These are phyloP conservation scores for Candida tetrigidarum DNA, from an alignment of 1,139 yeast species.

Conservation along the genomic window DNA sequence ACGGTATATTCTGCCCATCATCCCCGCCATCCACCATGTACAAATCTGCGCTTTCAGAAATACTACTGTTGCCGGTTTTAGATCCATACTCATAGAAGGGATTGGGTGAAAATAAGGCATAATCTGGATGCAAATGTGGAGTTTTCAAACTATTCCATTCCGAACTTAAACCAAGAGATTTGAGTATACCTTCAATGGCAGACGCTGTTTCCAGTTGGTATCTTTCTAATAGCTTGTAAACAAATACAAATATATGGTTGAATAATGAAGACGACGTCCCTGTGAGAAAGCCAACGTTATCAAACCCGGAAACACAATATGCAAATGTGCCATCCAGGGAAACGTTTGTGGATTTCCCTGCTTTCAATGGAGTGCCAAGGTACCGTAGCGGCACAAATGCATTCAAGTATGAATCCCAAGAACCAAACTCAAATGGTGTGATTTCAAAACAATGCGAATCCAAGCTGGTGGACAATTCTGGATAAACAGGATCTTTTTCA, in stretches of 20 bases:
- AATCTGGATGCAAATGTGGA: constrained; percentile 57
- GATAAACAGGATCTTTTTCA: constrained; percentile 30
- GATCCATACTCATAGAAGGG: constrained; percentile 56
- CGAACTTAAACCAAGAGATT: constrained; percentile 50
- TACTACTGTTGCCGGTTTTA: constrained; percentile 4
- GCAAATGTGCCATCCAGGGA: constrained; percentile 16
- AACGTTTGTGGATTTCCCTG: constrained; percentile 32
- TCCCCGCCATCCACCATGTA: constrained; percentile 50
- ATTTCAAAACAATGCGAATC: constrained; percentile 52
- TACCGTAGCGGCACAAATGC: constrained; percentile 57
- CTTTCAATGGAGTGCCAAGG: constrained; percentile 54
- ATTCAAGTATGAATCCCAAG: constrained; percentile 58
- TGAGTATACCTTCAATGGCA: constrained; percentile 49
- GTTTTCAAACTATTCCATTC: constrained; percentile 21
- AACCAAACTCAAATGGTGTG: constrained; percentile 72
- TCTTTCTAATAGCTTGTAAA: constrained; percentile 47
- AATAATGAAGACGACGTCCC: constrained; percentile 78
- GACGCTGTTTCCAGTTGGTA: constrained; percentile 40
- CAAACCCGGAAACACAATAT: constrained; percentile 60
- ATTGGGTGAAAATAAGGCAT: constrained; percentile 74
- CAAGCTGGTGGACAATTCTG: constrained; percentile 22
- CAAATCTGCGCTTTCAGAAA: constrained; percentile 25
- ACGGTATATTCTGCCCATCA: constrained; percentile 49
- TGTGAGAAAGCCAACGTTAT: constrained; percentile 72
- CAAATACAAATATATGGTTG: constrained; percentile 53